These are phyloP conservation scores for Mortierella sp. DNA, from an alignment of 371 early-diverging fungal genomes.

Conservation along the genomic window DNA sequence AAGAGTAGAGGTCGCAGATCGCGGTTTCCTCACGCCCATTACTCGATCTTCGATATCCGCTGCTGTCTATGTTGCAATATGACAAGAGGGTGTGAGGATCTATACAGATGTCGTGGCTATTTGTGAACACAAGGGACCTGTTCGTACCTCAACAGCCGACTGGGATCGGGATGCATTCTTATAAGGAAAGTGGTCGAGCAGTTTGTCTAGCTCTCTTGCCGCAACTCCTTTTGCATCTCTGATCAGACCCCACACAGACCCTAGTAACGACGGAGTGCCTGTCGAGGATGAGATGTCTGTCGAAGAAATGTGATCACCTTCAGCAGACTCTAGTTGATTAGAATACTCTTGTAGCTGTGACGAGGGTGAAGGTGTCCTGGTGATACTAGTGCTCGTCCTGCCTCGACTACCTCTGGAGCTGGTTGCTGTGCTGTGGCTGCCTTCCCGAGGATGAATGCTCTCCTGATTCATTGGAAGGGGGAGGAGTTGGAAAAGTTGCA, in stretches of 20 bases:
- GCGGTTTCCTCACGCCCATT: constrained; percentile 12
- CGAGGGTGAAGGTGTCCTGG: neutral
- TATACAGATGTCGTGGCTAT: too few species aligned
- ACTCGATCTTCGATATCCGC: constrained; percentile 12
- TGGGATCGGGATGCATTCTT: constrained; percentile 5
- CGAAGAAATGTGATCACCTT: neutral
- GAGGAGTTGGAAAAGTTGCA: too few species aligned
- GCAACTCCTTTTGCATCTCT: constrained; percentile 42
- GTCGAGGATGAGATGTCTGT: neutral
- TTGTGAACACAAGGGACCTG: too few species aligned
- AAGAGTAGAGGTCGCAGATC: neutral
- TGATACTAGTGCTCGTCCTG: neutral
- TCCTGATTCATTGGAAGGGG: neutral
- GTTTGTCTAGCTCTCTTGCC: constrained; percentile 31
- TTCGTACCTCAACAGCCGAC: constrained; percentile 12
- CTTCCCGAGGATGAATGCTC: neutral
- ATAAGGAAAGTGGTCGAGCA: constrained; percentile 45
- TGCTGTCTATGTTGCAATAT: too few species aligned
- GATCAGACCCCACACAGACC: constrained; percentile 43
- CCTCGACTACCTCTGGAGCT: neutral
- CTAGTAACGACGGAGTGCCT: constrained; percentile 26
- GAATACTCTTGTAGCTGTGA: neutral
- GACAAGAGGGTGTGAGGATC: neutral
- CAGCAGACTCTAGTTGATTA: too few species aligned
- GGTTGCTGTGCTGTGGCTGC: neutral